These are phyloP conservation scores for Powellomyces hirtus DNA, from an alignment of 192 early-diverging fungal species.

Conservation along the genomic window DNA sequence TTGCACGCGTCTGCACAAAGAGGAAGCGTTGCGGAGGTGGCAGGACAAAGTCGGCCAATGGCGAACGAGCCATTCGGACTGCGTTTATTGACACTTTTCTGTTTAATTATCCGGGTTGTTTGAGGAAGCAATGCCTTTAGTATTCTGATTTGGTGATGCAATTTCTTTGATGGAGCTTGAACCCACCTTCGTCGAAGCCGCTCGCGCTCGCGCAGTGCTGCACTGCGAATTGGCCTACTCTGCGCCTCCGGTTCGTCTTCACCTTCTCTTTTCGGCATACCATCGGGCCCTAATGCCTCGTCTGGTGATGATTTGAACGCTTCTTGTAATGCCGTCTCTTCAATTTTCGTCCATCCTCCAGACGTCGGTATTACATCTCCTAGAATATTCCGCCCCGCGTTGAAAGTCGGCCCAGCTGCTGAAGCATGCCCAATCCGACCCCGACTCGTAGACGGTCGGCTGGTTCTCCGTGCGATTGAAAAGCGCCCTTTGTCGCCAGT, in stretches of 20 bases:
- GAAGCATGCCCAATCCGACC: too few species aligned
- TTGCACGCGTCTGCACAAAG: constrained; percentile 41
- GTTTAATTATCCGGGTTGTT: too few species aligned
- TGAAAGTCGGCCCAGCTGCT: too few species aligned
- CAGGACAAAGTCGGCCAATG: constrained; percentile 46
- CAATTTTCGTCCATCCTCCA: background rate
- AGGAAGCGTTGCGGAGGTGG: constrained; percentile 52
- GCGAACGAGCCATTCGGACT: constrained; percentile 49
- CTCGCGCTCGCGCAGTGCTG: background rate
- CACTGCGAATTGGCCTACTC: constrained; percentile 12
- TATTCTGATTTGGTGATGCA: background rate
- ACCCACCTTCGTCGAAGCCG: background rate
- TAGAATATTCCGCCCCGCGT: too few species aligned
- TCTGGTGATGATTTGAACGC: background rate
- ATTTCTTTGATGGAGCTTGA: background rate
- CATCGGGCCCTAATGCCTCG: background rate
- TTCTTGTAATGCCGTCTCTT: background rate
- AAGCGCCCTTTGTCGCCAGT: too few species aligned
- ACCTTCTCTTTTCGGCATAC: background rate
- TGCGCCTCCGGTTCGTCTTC: constrained; percentile 2
- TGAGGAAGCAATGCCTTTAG: too few species aligned
- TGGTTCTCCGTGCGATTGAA: too few species aligned
- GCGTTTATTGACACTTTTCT: constrained; percentile 47
- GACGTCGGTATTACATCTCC: too few species aligned
- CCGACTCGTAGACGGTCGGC: too few species aligned